Conservation (phyloP, 495 filamentous ascomycete genomes). For the Penicillium cataractarum region DNA sequence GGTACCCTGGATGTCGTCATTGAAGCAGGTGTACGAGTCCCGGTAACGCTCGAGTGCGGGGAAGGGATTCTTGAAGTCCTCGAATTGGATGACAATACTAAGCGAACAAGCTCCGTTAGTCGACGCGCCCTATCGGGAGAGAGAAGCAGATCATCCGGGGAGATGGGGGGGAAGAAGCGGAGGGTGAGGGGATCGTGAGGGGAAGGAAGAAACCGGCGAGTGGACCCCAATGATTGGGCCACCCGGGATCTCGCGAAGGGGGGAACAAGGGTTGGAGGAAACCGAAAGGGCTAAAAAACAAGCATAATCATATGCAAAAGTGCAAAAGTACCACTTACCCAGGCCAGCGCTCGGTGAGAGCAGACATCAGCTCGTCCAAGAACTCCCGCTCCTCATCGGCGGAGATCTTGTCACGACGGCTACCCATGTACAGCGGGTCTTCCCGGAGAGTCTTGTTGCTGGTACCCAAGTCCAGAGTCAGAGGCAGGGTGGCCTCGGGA, state of each 20-base stretch:
- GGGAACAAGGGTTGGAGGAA: not conserved
- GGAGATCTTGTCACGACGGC: slow-evolving; percentile 77
- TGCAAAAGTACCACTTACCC: slow-evolving; percentile 51
- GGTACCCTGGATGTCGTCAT: slow-evolving; percentile 98
- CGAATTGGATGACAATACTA: slow-evolving; percentile 95
- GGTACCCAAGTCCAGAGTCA: slow-evolving; percentile 91
- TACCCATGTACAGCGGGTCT: slow-evolving; percentile 94
- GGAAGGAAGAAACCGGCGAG: slow-evolving; percentile 6
- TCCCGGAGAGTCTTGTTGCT: slow-evolving; percentile 84
- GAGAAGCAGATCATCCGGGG: slow-evolving; percentile 13
- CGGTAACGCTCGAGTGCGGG: slow-evolving; percentile 88
- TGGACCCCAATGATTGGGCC: slow-evolving; percentile 9
- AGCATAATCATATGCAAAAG: slow-evolving; percentile 4
- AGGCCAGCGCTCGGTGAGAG: slow-evolving; percentile 83
- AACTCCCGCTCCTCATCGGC: slow-evolving; percentile 87
- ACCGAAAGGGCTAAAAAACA: not conserved
- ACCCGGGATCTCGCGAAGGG: slow-evolving; percentile 24
- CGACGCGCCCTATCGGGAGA: slow-evolving; percentile 18
- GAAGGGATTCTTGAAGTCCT: slow-evolving; percentile 99
- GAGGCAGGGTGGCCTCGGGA: slow-evolving; percentile 86
- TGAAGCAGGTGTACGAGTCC: slow-evolving; percentile 90
- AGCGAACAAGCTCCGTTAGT: slow-evolving; percentile 27
- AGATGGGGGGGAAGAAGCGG: not conserved
- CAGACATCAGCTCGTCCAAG: slow-evolving; percentile 96
- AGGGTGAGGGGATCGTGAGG: slow-evolving; percentile 15